Evolutionary conservation across 352 stramenopile species (phyloP).

Genomic region (Pythium biforme): DNA sequence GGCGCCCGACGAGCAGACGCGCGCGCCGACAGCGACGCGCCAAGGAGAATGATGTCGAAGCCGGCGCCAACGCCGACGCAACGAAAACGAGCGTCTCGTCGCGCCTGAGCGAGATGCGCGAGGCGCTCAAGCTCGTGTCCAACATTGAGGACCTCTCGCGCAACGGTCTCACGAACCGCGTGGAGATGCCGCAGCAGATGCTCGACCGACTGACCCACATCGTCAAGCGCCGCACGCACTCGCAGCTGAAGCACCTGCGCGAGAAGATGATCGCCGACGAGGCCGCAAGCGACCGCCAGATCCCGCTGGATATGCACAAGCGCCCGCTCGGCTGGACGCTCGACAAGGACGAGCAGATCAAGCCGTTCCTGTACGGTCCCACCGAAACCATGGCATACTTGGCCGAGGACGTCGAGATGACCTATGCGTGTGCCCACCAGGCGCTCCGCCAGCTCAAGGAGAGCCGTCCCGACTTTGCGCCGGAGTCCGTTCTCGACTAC

Average conservation of each 20-base stretch:
- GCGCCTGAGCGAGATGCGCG: slow-evolving; percentile 35
- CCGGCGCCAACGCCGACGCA: neutral
- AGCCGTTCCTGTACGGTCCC: slow-evolving; percentile 64
- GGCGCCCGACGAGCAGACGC: slow-evolving; percentile 30
- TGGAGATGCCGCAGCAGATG: slow-evolving; percentile 73
- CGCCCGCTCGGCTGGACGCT: slow-evolving; percentile 76
- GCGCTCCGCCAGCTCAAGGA: slow-evolving; percentile 67
- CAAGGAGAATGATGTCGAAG: slow-evolving; percentile 19
- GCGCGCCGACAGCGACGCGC: slow-evolving; percentile 43
- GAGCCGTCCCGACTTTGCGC: slow-evolving; percentile 51
- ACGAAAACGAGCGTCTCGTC: slow-evolving; percentile 24
- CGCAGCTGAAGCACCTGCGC: slow-evolving; percentile 69
- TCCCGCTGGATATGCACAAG: slow-evolving; percentile 81
- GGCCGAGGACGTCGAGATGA: slow-evolving; percentile 70
- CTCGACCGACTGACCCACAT: slow-evolving; percentile 57
- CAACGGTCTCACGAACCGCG: slow-evolving; percentile 61
- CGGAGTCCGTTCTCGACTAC: slow-evolving; percentile 75
- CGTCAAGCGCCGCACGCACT: slow-evolving; percentile 70
- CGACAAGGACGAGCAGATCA: slow-evolving; percentile 62
- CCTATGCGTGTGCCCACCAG: slow-evolving; percentile 66
- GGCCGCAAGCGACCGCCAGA: slow-evolving; percentile 40
- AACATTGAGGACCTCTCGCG: slow-evolving; percentile 61
- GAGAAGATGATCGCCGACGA: slow-evolving; percentile 51
- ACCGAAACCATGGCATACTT: slow-evolving; percentile 73
- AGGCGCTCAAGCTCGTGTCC: slow-evolving; percentile 45